phyloP scores from a whole-genome alignment of 805 yeast species.

The Kluyveromyces wickerhamii region DNA sequence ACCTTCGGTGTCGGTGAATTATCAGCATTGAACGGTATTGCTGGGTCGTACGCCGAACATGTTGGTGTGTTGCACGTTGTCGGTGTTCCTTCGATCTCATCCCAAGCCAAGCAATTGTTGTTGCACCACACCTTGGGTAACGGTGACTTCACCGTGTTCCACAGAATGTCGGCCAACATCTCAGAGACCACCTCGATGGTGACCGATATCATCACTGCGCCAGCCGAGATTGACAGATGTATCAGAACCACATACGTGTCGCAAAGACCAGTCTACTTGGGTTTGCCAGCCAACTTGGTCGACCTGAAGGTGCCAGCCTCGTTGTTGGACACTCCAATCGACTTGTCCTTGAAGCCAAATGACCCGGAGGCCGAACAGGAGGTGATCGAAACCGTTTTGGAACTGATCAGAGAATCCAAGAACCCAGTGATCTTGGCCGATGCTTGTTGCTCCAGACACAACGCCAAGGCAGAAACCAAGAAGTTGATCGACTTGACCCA shows the following conservation, averaged over 20 bases:
- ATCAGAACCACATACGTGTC: slow-evolving; percentile 60
- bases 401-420: slow-evolving; percentile 47
- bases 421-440: slow-evolving; percentile 75
- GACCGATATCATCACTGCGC: slow-evolving; percentile 57
- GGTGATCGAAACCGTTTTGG: slow-evolving; percentile 45
- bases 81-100: slow-evolving; percentile 72
- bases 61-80: slow-evolving; percentile 79
- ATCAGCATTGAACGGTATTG: slow-evolving; percentile 77
- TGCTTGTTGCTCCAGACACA: slow-evolving; percentile 81
- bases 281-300: slow-evolving; percentile 74
- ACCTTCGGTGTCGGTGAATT: slow-evolving; percentile 91
- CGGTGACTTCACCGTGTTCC: slow-evolving; percentile 73
- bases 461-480: slow-evolving; percentile 54
- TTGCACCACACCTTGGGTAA: slow-evolving; percentile 81
- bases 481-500: slow-evolving; percentile 57
- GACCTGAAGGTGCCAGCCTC: slow-evolving; percentile 53
- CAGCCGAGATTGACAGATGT: slow-evolving; percentile 64
- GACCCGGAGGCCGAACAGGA: slow-evolving; percentile 56
- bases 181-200: slow-evolving; percentile 59
- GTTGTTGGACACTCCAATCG: slow-evolving; percentile 55
- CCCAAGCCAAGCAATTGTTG: slow-evolving; percentile 64
- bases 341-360: slow-evolving; percentile 49
- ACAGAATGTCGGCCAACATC: slow-evolving; percentile 68
- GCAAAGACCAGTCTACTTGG: slow-evolving; percentile 79
- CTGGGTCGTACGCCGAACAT: slow-evolving; percentile 85